Conservation (phyloP, 139 green algal species). For the Zygnema cylindricum region DNA sequence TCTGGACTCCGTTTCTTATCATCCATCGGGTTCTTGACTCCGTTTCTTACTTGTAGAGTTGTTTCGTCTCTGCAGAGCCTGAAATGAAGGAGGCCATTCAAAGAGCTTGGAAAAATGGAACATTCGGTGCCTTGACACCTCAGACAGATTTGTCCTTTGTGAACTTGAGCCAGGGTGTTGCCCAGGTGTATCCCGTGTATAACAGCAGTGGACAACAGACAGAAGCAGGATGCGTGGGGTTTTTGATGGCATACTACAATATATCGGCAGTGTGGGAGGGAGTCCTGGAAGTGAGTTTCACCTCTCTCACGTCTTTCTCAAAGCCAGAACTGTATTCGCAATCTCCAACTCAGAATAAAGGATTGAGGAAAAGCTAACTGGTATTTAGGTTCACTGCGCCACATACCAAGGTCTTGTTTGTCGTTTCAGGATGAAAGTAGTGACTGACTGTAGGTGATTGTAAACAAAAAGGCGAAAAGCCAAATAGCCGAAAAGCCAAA, state of each 20-base stretch:
- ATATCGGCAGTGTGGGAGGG: neutral
- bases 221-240: neutral
- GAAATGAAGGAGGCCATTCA: neutral
- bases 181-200: neutral
- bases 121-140: neutral
- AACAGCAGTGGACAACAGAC: neutral
- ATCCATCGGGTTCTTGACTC: no score
- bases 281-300: neutral
- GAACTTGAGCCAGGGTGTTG: neutral
- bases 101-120: neutral
- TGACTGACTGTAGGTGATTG: neutral
- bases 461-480: neutral
- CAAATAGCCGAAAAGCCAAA: no score
- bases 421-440: neutral
- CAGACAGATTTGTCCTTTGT: neutral
- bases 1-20: no score
- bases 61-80: neutral
- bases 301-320: neutral
- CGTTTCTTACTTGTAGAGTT: no score
- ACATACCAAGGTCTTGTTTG: neutral
- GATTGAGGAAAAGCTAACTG: no score
- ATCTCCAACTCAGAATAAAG: no score
- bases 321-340: neutral
- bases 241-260: slow-evolving; percentile 19
- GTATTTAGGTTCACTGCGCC: neutral